Conservation (phyloP, 805 yeast species). For the Nakazawaea holstii region DNA sequence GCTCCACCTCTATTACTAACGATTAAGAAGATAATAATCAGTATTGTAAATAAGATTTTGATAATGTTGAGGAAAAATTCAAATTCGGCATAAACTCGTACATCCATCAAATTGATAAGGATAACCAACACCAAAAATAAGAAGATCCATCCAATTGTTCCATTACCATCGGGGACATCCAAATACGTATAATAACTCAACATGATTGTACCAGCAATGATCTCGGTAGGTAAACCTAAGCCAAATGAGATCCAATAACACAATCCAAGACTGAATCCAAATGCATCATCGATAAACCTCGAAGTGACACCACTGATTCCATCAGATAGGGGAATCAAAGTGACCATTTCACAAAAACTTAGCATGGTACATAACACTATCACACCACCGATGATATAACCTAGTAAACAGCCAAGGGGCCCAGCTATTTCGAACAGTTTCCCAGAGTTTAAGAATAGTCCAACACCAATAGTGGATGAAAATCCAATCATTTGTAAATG, state of each 20-base stretch:
- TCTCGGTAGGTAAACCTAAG: constrained; percentile 71
- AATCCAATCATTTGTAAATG: constrained; percentile 76
- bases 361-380: constrained; percentile 65
- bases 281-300: constrained; percentile 71
- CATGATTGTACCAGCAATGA: constrained; percentile 76
- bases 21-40: constrained; percentile 58
- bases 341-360: constrained; percentile 78
- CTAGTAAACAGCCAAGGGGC: constrained; percentile 69
- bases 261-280: constrained; percentile 72
- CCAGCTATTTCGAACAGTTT: constrained; percentile 72
- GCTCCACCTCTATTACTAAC: constrained; percentile 58
- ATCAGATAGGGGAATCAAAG: constrained; percentile 72
- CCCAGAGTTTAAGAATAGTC: constrained; percentile 63
- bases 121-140: constrained; percentile 45
- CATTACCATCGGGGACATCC: constrained; percentile 38
- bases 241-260: constrained; percentile 70
- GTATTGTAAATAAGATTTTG: constrained; percentile 48
- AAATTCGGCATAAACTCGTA: constrained; percentile 68
- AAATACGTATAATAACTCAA: constrained; percentile 59
- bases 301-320: constrained; percentile 74
- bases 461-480: constrained; percentile 79
- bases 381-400: constrained; percentile 58
- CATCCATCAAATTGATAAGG: constrained; percentile 57
- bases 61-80: constrained; percentile 58
- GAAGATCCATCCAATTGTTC: constrained; percentile 65